Conservation (phyloP, 371 early-diverging fungal species). For the Mortierella sp. region DNA sequence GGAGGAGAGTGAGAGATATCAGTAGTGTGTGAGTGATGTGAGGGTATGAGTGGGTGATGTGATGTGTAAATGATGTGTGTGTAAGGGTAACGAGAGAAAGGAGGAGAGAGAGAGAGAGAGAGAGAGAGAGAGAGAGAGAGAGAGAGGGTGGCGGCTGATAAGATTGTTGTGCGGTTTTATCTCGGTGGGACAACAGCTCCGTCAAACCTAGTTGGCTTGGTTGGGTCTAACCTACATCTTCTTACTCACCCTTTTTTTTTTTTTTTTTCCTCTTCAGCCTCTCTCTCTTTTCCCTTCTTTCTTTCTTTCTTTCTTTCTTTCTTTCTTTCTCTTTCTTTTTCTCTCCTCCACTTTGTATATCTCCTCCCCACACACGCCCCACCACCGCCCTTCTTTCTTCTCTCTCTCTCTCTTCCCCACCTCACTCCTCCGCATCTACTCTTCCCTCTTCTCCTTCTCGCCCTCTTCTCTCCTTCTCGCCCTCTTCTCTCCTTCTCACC, state of each 20-base stretch:
- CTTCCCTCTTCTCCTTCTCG: not conserved
- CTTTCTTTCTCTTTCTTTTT: not conserved
- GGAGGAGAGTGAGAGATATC: too few relatives aligned
- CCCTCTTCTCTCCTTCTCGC: constrained; percentile 3
- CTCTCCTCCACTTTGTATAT: not conserved
- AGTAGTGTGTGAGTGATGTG: too few relatives aligned
- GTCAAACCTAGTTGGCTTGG: too few relatives aligned
- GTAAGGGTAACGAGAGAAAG: too few relatives aligned
- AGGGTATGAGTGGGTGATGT: too few relatives aligned
- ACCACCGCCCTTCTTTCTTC: not conserved
- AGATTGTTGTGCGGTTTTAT: too few relatives aligned
- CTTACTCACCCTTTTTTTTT: constrained; percentile 11
- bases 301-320: not conserved
- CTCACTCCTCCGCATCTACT: not conserved
- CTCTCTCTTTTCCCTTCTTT: not conserved
- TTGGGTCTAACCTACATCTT: too few relatives aligned
- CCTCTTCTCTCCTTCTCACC: not conserved
- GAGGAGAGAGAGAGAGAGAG: too few relatives aligned
- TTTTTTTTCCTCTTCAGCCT: not conserved
- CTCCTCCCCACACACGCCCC: not conserved
- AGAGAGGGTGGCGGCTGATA: too few relatives aligned
- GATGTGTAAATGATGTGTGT: too few relatives aligned
- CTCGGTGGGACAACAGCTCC: too few relatives aligned
- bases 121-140: too few relatives aligned
- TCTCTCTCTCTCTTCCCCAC: not conserved